Conservation (phyloP, 2,329 filamentous ascomycete genomes). For the Sporothrix globosa region DNA sequence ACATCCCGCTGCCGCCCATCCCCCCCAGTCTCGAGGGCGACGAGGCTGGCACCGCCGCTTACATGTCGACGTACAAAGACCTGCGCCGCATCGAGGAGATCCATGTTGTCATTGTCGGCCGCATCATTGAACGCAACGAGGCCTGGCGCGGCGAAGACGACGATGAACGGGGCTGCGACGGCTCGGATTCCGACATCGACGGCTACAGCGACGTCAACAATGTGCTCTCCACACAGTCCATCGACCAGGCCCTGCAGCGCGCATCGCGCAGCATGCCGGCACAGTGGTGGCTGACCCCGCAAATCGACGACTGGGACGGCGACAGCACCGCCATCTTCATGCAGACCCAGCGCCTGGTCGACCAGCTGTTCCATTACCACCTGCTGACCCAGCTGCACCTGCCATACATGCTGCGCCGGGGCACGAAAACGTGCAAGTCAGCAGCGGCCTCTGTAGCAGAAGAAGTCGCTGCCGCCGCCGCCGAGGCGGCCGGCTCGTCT, state of each 20-base stretch:
- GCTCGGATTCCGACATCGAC: conserved; percentile 33
- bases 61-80: not conserved
- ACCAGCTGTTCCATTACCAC: conserved; percentile 50
- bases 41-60: not conserved
- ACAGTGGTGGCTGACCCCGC: conserved; percentile 48
- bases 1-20: not conserved
- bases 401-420: conserved; percentile 48
- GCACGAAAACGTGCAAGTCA: not conserved
- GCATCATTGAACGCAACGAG: conserved; percentile 47
- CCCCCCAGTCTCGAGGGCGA: not conserved
- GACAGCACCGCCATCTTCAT: conserved; percentile 34
- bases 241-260: conserved; percentile 47
- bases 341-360: conserved; percentile 46
- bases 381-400: conserved; percentile 51
- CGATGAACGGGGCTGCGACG: conserved; percentile 3
- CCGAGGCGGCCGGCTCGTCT: not conserved
- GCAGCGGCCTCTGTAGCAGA: not conserved
- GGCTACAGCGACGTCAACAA: conserved; percentile 38
- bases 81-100: conserved; percentile 45
- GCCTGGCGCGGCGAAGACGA: conserved; percentile 30
- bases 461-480: not conserved
- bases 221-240: conserved; percentile 41
- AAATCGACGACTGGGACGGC: conserved; percentile 10
- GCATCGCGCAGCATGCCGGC: conserved; percentile 47
- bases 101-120: conserved; percentile 43